Evolutionary conservation across 495 filamentous ascomycete species (phyloP).

Genomic region (Glonium stellatum): DNA sequence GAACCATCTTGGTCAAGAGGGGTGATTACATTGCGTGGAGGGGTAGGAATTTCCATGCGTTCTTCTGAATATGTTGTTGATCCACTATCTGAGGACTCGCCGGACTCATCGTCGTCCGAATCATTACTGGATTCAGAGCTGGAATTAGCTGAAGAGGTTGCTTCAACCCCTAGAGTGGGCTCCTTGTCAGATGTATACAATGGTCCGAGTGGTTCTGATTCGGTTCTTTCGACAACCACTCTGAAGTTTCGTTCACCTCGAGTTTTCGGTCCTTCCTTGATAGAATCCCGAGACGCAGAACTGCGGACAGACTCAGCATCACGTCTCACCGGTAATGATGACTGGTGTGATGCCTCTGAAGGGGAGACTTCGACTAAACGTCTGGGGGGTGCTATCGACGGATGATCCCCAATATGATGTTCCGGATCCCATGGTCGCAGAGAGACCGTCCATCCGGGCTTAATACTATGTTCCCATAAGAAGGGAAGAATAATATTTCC

Average conservation of each 20-base stretch:
- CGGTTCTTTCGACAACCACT: not conserved
- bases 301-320: not conserved
- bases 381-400: not conserved
- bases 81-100: not conserved
- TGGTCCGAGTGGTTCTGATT: not conserved
- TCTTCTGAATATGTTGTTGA: not conserved
- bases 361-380: no score
- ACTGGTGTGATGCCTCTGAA: not conserved
- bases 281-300: not conserved
- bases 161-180: not conserved
- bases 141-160: not conserved
- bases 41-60: not conserved
- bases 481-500: not conserved
- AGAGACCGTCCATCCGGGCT: not conserved
- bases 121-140: not conserved
- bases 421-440: not conserved
- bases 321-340: not conserved
- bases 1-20: not conserved
- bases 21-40: not conserved
- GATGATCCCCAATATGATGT: not conserved
- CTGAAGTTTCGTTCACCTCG: not conserved
- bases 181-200: not conserved
- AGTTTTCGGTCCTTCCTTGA: not conserved
- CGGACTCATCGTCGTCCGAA: not conserved
- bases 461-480: not conserved